Evolutionary conservation across 345 rosid species (phyloP).

Genomic region (Bruguiera parviflora): DNA sequence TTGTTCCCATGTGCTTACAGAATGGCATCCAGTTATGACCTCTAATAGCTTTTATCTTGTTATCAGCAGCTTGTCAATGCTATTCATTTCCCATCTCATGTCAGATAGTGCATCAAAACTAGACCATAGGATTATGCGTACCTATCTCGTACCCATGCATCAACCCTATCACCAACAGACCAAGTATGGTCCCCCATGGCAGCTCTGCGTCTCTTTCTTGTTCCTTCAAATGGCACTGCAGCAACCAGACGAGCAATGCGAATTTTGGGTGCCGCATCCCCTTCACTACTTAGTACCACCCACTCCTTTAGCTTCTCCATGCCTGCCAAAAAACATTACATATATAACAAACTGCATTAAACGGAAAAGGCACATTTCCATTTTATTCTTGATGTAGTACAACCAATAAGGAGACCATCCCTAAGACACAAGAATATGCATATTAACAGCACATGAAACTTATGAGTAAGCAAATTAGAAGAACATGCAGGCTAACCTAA

Average conservation of each 20-base stretch:
- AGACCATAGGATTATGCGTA: conserved; percentile 17
- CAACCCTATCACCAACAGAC: conserved; percentile 92
- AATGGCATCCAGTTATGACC: background rate
- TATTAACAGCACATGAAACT: too few relatives aligned
- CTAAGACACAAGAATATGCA: background rate
- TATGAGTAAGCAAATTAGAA: background rate
- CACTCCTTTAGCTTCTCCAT: conserved; percentile 79
- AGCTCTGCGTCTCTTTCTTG: conserved; percentile 90
- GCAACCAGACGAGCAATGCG: conserved; percentile 68
- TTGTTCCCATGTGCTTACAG: background rate
- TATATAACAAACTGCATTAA: background rate
- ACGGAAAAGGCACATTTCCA: background rate
- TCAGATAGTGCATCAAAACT: too few relatives aligned
- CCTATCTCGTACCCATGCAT: conserved; percentile 86
- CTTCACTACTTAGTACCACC: conserved; percentile 67
- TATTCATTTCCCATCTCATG: too few relatives aligned
- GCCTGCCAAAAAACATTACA: conserved; percentile 33
- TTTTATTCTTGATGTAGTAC: background rate
- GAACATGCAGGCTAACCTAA: background rate
- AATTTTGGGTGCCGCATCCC: conserved; percentile 60
- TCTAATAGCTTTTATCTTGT: too few relatives aligned
- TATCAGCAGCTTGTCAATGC: too few relatives aligned
- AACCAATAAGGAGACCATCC: background rate
- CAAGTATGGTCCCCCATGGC: conserved; percentile 66
- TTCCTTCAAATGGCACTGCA: conserved; percentile 74